phyloP scores from a whole-genome alignment of 176 grass and related monocot genomes.

The Miscanthus lutarioriparius region DNA sequence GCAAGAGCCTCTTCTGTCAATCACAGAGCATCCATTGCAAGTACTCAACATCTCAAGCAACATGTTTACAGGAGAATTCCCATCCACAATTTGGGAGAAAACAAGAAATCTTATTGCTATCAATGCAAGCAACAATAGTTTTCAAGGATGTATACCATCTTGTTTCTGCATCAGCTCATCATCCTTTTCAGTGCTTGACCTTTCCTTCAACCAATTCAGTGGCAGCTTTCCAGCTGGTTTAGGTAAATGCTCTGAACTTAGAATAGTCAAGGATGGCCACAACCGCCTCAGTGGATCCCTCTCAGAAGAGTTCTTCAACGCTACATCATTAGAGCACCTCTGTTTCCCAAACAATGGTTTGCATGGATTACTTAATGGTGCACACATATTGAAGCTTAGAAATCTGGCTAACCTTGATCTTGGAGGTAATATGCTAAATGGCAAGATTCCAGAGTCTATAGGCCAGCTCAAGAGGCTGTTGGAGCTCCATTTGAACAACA shows the following conservation, averaged over 20 bases:
- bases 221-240: background rate
- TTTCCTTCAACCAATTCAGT: constrained; percentile 27
- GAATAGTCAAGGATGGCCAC: background rate
- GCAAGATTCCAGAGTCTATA: constrained; percentile 16
- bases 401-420: constrained; percentile 32
- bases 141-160: constrained; percentile 15
- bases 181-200: background rate
- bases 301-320: constrained; percentile 29
- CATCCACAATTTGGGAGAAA: background rate
- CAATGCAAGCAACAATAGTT: constrained; percentile 44
- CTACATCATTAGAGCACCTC: constrained; percentile 14
- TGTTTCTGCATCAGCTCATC: background rate
- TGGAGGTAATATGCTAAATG: constrained; percentile 1
- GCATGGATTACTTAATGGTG: background rate
- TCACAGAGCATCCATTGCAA: background rate
- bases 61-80: constrained; percentile 25
- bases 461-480: constrained; percentile 30
- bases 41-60: constrained; percentile 45
- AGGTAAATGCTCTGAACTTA: constrained; percentile 15
- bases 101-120: background rate
- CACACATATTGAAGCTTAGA: background rate
- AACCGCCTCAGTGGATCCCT: constrained; percentile 17
- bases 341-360: constrained; percentile 8
- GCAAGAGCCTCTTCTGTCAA: background rate
- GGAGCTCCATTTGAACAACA: constrained; percentile 6